phyloP scores from a whole-genome alignment of 2,329 filamentous ascomycete species.

The Coleophoma crateriformis region DNA sequence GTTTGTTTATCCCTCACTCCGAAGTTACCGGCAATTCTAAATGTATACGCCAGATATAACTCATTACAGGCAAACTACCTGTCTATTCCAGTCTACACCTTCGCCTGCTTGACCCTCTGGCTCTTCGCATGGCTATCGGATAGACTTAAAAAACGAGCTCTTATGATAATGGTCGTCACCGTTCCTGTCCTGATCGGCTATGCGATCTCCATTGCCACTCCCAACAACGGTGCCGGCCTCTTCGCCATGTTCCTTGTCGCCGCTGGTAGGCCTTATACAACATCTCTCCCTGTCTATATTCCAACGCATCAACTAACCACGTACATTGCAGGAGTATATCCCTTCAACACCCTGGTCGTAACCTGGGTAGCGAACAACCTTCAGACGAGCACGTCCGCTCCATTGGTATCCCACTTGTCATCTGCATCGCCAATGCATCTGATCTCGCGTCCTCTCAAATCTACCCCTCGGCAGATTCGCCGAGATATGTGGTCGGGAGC shows the following conservation, averaged over 20 bases:
- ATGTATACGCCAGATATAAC: background rate
- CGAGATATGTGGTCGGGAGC: background rate
- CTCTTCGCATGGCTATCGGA: background rate
- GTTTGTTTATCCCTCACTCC: conserved; percentile 23
- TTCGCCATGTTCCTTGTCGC: background rate
- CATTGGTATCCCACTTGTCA: background rate
- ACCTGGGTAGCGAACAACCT: background rate
- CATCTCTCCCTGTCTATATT: too few species aligned
- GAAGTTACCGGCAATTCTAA: background rate
- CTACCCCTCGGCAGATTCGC: background rate
- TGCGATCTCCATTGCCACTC: background rate
- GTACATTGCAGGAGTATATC: background rate
- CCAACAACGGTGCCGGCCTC: background rate
- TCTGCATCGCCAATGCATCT: background rate
- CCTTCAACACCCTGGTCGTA: background rate
- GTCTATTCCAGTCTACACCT: conserved; percentile 35
- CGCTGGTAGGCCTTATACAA: background rate
- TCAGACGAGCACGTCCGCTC: background rate
- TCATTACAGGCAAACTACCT: conserved; percentile 23
- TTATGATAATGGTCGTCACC: background rate
- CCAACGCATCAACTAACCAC: too few species aligned
- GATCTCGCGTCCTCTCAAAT: background rate
- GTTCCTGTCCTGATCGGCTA: background rate
- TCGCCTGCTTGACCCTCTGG: background rate
- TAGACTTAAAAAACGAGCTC: background rate